Conservation (phyloP, 2,329 filamentous ascomycete species). For the Shiraia sp. region DNA sequence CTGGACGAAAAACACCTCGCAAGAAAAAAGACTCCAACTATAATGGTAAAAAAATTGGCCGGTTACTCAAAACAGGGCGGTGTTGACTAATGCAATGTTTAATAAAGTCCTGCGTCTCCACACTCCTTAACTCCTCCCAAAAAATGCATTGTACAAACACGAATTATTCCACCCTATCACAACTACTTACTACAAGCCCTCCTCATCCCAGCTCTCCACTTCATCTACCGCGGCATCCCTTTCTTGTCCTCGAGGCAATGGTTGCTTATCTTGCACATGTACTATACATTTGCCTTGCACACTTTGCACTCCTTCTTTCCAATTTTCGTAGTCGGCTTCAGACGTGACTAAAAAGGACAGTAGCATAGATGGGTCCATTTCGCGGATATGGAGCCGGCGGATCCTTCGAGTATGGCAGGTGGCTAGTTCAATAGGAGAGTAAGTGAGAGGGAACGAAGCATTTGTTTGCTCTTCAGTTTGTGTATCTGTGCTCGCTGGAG, state of each 20-base stretch:
- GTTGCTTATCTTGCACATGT: conserved; percentile 74
- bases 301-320: conserved; percentile 75
- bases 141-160: conserved; percentile 3
- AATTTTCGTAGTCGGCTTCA: conserved; percentile 80
- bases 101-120: too few species aligned
- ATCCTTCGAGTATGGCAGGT: conserved; percentile 87
- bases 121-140: not conserved
- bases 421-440: conserved; percentile 73
- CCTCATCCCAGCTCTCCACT: conserved; percentile 78
- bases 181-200: conserved; percentile 34
- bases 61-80: too few species aligned
- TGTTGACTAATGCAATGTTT: too few species aligned
- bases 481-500: conserved; percentile 5
- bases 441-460: conserved; percentile 49
- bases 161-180: not conserved
- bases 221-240: conserved; percentile 80
- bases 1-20: too few species aligned
- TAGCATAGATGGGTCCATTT: conserved; percentile 98
- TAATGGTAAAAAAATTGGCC: too few species aligned
- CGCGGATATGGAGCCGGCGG: conserved; percentile 78
- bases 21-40: too few species aligned
- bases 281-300: conserved; percentile 79
- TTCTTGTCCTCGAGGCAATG: conserved; percentile 58
- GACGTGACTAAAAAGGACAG: conserved; percentile 87
- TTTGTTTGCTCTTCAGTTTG: conserved; percentile 29